Percentiles rank a stretch among this genome's conserved stretches.
Conservation (phyloP, 2,329 filamentous ascomycete genomes). For the Pseudocercospora macadamiae region DNA sequence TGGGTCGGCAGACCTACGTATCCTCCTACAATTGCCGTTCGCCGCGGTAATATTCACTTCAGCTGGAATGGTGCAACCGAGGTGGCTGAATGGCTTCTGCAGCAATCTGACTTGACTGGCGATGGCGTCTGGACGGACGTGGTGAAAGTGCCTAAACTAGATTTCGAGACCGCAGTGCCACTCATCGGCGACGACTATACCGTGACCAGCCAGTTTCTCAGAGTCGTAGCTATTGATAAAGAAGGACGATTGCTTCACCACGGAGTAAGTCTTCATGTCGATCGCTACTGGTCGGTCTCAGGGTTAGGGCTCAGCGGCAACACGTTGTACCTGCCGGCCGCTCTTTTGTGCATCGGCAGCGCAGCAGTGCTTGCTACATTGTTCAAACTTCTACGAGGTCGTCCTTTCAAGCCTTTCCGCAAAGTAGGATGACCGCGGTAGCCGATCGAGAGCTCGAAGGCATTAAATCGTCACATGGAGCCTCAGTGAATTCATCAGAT, state of each 20-base stretch:
- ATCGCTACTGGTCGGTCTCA: not conserved
- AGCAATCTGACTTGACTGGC: constrained; percentile 16
- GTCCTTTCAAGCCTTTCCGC: not conserved
- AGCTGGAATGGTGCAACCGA: constrained; percentile 38
- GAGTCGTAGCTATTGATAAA: constrained; percentile 31
- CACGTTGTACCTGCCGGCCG: not conserved
- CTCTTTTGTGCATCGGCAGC: not conserved
- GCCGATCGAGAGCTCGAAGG: too few relatives aligned
- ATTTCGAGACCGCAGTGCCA: constrained; percentile 28
- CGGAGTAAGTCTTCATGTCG: constrained; percentile 25
- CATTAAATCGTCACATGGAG: too few relatives aligned
- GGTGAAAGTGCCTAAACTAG: constrained; percentile 13
- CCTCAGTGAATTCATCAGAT: too few relatives aligned
- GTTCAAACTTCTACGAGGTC: not conserved
- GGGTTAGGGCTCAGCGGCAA: not conserved
- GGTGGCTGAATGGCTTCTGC: constrained; percentile 27
- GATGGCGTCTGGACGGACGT: constrained; percentile 27
- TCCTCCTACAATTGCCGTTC: constrained; percentile 17
- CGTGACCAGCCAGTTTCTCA: constrained; percentile 28
- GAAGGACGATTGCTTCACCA: constrained; percentile 25
- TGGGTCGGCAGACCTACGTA: constrained; percentile 31
- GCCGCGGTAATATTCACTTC: constrained; percentile 18
- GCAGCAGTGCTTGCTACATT: not conserved
- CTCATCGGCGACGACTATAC: constrained; percentile 36
- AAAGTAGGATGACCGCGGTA: not conserved